These are phyloP conservation scores for Alternaria sp. DNA, from an alignment of 2,329 filamentous ascomycete genomes.

Conservation along the genomic window DNA sequence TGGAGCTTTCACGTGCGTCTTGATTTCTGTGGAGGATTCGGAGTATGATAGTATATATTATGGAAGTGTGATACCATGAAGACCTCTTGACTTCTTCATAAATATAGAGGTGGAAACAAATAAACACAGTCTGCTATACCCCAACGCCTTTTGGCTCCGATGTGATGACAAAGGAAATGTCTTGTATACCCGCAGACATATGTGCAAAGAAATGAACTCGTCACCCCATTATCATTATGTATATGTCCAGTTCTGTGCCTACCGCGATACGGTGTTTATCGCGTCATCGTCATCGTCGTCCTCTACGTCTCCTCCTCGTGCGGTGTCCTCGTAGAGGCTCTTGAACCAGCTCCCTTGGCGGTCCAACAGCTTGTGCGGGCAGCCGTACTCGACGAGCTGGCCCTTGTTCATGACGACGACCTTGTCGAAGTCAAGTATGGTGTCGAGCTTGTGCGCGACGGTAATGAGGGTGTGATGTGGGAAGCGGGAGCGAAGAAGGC, in stretches of 20 bases:
- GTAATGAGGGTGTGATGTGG: slow-evolving; percentile 64
- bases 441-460: slow-evolving; percentile 64
- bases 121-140: not conserved
- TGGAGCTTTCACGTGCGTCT: not conserved
- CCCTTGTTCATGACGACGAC: slow-evolving; percentile 61
- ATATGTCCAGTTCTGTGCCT: not conserved
- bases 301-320: not conserved
- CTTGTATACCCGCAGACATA: not conserved
- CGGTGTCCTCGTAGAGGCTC: slow-evolving; percentile 35
- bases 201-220: not conserved
- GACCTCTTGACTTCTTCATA: not conserved
- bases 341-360: slow-evolving; percentile 41
- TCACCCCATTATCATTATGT: not conserved
- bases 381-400: slow-evolving; percentile 53
- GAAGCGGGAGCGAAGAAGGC: slow-evolving; percentile 62
- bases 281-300: slow-evolving; percentile 3
- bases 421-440: slow-evolving; percentile 61
- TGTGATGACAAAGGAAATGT: not conserved
- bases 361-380: slow-evolving; percentile 37
- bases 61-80: not conserved
- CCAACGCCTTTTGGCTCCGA: not conserved
- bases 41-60: not conserved
- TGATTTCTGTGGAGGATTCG: not conserved
- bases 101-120: not conserved
- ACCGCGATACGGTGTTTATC: not conserved